Conservation (phyloP, 169 alveolate species). For the Cyclospora cayetanensis region DNA sequence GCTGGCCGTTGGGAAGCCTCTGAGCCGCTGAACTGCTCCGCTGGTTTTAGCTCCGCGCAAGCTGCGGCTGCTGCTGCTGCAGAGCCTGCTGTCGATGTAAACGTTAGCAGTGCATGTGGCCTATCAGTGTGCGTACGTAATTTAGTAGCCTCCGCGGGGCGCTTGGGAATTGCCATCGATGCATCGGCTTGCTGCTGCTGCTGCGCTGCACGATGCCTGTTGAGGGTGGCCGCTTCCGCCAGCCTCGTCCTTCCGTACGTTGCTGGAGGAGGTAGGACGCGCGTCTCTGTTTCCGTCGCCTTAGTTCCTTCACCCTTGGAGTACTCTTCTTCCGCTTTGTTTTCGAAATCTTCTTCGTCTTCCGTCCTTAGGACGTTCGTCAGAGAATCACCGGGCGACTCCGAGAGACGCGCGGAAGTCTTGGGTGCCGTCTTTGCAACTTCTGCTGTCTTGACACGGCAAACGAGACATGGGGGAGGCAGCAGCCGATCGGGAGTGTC, state of each 20-base stretch:
- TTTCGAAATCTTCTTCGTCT: neutral
- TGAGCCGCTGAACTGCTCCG: neutral
- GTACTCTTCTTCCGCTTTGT: neutral
- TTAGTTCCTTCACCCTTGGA: neutral
- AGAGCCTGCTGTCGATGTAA: neutral
- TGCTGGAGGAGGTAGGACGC: neutral
- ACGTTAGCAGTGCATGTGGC: neutral
- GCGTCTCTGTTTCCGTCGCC: neutral
- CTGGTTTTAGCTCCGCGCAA: neutral
- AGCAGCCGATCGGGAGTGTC: conserved; percentile 40
- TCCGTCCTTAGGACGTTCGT: too few relatives aligned
- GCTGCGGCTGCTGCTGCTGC: neutral
- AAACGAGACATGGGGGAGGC: neutral
- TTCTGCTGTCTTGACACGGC: neutral
- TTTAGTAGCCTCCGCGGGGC: too few relatives aligned
- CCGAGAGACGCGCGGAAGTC: neutral
- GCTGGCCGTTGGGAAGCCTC: neutral
- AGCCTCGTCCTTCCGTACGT: neutral
- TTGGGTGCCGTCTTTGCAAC: neutral
- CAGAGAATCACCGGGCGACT: too few relatives aligned
- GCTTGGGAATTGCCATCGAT: neutral
- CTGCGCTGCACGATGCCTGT: neutral
- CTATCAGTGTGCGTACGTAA: too few relatives aligned
- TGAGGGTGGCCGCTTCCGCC: neutral
- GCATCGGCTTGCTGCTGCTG: conserved; percentile 14